A percentile compares a stretch with the other conserved stretches of the same genome.
These are phyloP conservation scores for Pythium diclinum DNA, from an alignment of 352 stramenopile species.

Conservation along the genomic window DNA sequence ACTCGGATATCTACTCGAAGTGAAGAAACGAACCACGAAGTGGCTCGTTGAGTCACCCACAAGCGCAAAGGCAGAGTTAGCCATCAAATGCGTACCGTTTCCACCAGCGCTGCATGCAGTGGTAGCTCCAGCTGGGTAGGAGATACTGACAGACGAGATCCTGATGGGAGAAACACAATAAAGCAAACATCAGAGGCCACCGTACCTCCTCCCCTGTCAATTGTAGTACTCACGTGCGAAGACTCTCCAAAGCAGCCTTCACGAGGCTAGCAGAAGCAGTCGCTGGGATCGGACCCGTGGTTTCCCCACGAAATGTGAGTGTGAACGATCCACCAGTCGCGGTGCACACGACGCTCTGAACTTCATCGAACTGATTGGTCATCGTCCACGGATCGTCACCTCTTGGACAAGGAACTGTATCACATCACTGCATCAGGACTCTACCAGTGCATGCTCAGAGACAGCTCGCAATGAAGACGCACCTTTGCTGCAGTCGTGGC, in stretches of 20 bases:
- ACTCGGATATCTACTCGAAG: slow-evolving; percentile 15
- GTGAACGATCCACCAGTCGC: slow-evolving; percentile 73
- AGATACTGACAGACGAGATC: slow-evolving; percentile 47
- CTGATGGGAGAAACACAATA: slow-evolving; percentile 24
- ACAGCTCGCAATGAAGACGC: slow-evolving; percentile 14
- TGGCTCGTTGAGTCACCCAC: slow-evolving; percentile 3
- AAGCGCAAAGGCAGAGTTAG: background rate
- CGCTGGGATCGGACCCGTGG: slow-evolving; percentile 37
- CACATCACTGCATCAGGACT: slow-evolving; percentile 27
- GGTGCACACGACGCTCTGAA: slow-evolving; percentile 69
- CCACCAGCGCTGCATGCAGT: slow-evolving; percentile 40
- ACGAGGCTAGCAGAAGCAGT: slow-evolving; percentile 30
- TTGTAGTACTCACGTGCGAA: slow-evolving; percentile 44
- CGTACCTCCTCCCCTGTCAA: background rate
- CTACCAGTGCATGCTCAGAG: background rate
- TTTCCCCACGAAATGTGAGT: slow-evolving; percentile 75
- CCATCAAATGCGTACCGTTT: slow-evolving; percentile 31
- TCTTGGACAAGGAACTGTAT: slow-evolving; percentile 60
- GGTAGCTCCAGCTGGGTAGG: slow-evolving; percentile 31
- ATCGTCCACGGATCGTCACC: slow-evolving; percentile 90
- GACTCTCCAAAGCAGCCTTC: slow-evolving; percentile 42
- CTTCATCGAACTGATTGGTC: slow-evolving; percentile 60
- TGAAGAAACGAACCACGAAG: background rate
- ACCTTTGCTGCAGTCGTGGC: slow-evolving; percentile 80
- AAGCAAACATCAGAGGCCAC: background rate